phyloP scores from a whole-genome alignment of 129 eudicot species.

The Flaveria linearis region DNA sequence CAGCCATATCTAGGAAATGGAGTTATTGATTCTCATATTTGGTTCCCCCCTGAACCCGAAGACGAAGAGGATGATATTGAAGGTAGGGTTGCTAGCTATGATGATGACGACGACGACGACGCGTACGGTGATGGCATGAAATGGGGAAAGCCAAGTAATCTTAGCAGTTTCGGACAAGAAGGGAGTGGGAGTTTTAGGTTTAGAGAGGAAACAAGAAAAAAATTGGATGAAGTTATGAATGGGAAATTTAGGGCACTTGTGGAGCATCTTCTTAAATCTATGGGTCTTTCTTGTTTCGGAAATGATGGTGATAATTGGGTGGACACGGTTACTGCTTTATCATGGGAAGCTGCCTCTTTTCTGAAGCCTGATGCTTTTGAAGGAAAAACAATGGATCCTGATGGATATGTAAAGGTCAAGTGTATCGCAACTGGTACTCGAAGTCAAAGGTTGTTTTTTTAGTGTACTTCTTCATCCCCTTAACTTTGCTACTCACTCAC shows the following conservation, averaged over 20 bases:
- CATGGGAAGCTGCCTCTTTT: slow-evolving; percentile 92
- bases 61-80: slow-evolving; percentile 58
- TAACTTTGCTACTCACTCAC: slow-evolving; percentile 8
- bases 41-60: slow-evolving; percentile 91
- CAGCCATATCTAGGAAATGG: slow-evolving; percentile 38
- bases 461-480: slow-evolving; percentile 14
- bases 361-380: slow-evolving; percentile 70
- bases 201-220: slow-evolving; percentile 64
- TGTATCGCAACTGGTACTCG: slow-evolving; percentile 76
- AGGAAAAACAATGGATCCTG: slow-evolving; percentile 86
- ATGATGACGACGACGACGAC: slow-evolving; percentile 58
- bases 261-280: slow-evolving; percentile 61
- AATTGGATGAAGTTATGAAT: slow-evolving; percentile 65
- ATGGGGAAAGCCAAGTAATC: slow-evolving; percentile 69
- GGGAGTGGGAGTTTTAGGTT: slow-evolving; percentile 50
- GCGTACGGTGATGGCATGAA: slow-evolving; percentile 56
- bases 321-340: slow-evolving; percentile 69
- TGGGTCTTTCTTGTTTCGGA: slow-evolving; percentile 46
- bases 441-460: slow-evolving; percentile 54
- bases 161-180: slow-evolving; percentile 60
- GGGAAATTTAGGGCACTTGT: slow-evolving; percentile 73
- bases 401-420: slow-evolving; percentile 84
- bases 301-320: slow-evolving; percentile 62
- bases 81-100: slow-evolving; percentile 56
- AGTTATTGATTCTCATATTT: slow-evolving; percentile 47